phyloP scores from a whole-genome alignment of 2,329 filamentous ascomycete species.

The Raffaelea albimanens region DNA sequence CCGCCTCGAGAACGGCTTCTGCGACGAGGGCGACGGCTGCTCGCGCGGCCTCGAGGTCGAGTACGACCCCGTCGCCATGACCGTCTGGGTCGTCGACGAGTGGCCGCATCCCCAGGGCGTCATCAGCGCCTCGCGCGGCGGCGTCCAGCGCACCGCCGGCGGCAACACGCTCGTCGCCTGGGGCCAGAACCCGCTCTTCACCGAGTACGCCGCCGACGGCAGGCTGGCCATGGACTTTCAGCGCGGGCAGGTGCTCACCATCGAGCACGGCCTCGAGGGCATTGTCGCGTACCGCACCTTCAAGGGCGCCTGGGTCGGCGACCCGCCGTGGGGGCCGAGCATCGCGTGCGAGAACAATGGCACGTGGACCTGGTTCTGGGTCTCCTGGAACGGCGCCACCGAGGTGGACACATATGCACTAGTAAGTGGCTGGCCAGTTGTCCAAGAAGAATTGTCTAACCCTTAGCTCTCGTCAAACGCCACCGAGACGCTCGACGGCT shows the following conservation, averaged over 20 bases:
- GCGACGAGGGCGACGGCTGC: constrained; percentile 2
- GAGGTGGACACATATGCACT: constrained; percentile 15
- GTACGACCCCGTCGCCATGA: constrained; percentile 29
- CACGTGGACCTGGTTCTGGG: constrained; percentile 11
- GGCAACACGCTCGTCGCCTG: constrained; percentile 34
- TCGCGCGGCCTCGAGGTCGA: constrained; percentile 26
- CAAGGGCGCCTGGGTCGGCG: constrained; percentile 17
- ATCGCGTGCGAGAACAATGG: constrained; percentile 9
- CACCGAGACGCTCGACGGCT: background rate
- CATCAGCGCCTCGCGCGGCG: constrained; percentile 30
- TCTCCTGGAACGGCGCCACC: constrained; percentile 23
- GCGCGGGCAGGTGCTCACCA: constrained; percentile 1
- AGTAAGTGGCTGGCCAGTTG: too few species aligned
- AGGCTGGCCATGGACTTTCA: constrained; percentile 30
- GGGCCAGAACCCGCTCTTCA: constrained; percentile 36
- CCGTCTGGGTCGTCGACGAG: constrained; percentile 27
- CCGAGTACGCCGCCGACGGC: constrained; percentile 32
- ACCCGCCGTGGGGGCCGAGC: constrained; percentile 13
- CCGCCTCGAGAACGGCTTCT: constrained; percentile 13
- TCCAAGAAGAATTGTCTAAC: too few species aligned
- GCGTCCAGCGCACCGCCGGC: constrained; percentile 19
- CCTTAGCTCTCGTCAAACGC: background rate
- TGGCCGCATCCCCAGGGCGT: constrained; percentile 28
- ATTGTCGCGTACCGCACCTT: constrained; percentile 23
- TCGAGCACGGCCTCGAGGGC: constrained; percentile 1